phyloP scores from a whole-genome alignment of 2,329 filamentous ascomycete genomes.

The Myrmaecium sp. region DNA sequence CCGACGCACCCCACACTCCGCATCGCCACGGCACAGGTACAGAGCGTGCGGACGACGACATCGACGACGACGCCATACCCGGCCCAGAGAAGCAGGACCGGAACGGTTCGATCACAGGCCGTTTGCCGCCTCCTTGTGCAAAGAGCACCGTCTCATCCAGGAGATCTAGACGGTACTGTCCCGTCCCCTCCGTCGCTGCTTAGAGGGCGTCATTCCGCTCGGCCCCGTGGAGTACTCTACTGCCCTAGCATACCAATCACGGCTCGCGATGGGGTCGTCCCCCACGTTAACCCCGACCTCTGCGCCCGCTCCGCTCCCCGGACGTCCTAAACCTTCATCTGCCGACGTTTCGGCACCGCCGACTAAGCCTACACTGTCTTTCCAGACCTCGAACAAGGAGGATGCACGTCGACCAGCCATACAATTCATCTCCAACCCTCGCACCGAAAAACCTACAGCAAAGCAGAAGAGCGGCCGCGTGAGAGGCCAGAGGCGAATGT shows the following conservation, averaged over 20 bases:
- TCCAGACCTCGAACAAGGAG: slow-evolving; percentile 8
- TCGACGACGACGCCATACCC: too few relatives aligned
- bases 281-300: slow-evolving; percentile 11
- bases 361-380: slow-evolving; percentile 12
- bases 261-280: slow-evolving; percentile 15
- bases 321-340: slow-evolving; percentile 1
- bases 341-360: slow-evolving; percentile 7
- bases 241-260: not conserved
- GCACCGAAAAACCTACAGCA: slow-evolving; percentile 14
- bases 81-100: too few relatives aligned
- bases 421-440: slow-evolving; percentile 19
- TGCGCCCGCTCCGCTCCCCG: slow-evolving; percentile 8
- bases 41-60: too few relatives aligned
- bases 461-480: slow-evolving; percentile 14
- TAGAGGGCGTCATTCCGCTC: too few relatives aligned
- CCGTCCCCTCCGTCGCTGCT: too few relatives aligned
- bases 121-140: too few relatives aligned
- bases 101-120: too few relatives aligned
- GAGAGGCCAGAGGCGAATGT: slow-evolving; percentile 15
- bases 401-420: slow-evolving; percentile 20
- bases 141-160: too few relatives aligned
- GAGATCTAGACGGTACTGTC: too few relatives aligned
- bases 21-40: too few relatives aligned
- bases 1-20: too few relatives aligned
- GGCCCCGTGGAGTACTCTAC: too few relatives aligned